Percentiles rank a stretch among this genome's conserved stretches.
phyloP scores from a whole-genome alignment of 768 basidiomycete genomes.

The Naematelia aurantialba region DNA sequence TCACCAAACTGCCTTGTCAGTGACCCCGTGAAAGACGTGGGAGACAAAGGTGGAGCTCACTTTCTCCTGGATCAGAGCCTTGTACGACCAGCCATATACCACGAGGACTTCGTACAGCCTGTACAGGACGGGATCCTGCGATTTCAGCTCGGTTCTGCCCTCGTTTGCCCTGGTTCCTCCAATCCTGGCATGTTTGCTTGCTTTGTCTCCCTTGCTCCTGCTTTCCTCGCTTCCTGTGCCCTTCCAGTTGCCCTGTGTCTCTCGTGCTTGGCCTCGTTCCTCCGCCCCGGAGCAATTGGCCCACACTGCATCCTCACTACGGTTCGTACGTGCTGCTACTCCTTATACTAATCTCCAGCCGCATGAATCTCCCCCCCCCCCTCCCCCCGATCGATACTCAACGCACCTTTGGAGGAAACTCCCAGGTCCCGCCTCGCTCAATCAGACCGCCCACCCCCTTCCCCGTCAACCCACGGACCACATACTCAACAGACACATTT shows the following conservation, averaged over 20 bases:
- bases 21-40: neutral
- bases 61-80: conserved; percentile 46
- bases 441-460: conserved; percentile 28
- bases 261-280: too few relatives aligned
- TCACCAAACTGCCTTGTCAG: conserved; percentile 36
- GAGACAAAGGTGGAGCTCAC: conserved; percentile 4
- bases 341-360: too few relatives aligned
- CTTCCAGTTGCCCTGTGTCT: too few relatives aligned
- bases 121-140: conserved; percentile 45
- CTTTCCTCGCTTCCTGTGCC: neutral
- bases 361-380: too few relatives aligned
- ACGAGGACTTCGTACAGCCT: conserved; percentile 45
- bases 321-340: too few relatives aligned
- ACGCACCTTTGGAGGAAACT: conserved; percentile 42
- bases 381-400: too few relatives aligned
- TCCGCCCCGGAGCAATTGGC: too few relatives aligned
- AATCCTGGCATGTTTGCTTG: too few relatives aligned
- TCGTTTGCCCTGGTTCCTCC: too few relatives aligned
- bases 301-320: too few relatives aligned
- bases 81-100: conserved; percentile 46
- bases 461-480: conserved; percentile 17
- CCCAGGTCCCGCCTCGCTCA: conserved; percentile 34
- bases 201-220: too few relatives aligned
- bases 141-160: too few relatives aligned
- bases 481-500: conserved; percentile 14